Base-by-base conservation (phyloP, 129 eudicot species). In the Mikania micrantha region DNA sequence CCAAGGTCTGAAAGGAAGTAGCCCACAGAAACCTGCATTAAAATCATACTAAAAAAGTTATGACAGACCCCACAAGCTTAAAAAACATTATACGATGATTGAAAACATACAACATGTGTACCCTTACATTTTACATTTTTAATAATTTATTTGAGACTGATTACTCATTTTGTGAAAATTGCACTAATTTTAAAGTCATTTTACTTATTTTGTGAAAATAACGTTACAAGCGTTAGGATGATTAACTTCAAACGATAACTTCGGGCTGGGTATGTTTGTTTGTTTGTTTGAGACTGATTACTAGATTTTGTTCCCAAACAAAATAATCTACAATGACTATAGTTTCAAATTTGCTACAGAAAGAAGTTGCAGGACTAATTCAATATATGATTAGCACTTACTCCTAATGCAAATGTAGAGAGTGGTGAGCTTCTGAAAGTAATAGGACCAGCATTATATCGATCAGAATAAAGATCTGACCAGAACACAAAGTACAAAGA, bases 1-100 rank as follows among this genome's bases (percentile, higher is more conserved):
- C 79, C 86, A 62, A 93, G 96, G 66, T 93, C 99, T 17, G 95
- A 61, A 42, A 93, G 58, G 60, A 93, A 93, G 84, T 93, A 93
- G 47, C 99, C 99, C 39, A 89, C 92, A 48, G 99, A 93, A 68
- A 89, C 93, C 96, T 93, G 93, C 68, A 71, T 10, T 28, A 32
- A 80, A 71, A 73, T 25, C 29, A 80, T 27, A 83, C 52, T 36
- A 13, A 62, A 48, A 40, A 70, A 22, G 29, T 34, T 76, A 13
- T 7, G 29, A 68, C 39, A 58, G 41, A 17, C 47, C 32, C n/a
- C 8, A 60, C 17, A 72, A 12, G 61, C 47, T 36, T 40, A 47
- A 57, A 47, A 75, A 13, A 11, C 10, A 44, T n/a, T 20, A 28
- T 39, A 21, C 45, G 39, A 54, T 40, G 22, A 42, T 12, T 74